Conservation (phyloP, 164 flowering plant species). For the Nymphaea colorata region DNA sequence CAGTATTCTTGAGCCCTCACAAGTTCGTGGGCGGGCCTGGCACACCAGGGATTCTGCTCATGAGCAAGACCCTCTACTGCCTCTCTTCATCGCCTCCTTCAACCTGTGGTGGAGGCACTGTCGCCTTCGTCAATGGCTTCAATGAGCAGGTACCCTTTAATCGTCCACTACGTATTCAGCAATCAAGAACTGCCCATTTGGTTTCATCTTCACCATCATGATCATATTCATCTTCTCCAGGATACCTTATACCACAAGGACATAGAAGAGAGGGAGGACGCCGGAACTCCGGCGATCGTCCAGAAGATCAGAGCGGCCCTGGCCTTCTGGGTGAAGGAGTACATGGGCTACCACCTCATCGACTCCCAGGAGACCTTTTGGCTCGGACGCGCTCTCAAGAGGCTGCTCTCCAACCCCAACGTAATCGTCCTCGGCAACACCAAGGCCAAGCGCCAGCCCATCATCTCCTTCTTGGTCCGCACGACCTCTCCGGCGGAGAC, state of each 20-base stretch:
- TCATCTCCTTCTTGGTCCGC: conserved; percentile 59
- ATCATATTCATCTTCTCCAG: conserved; percentile 16
- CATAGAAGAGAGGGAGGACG: conserved; percentile 76
- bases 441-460: conserved; percentile 36
- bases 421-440: conserved; percentile 54
- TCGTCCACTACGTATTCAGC: not conserved
- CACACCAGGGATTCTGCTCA: conserved; percentile 47
- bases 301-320: conserved; percentile 62
- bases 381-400: conserved; percentile 35
- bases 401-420: conserved; percentile 44
- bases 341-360: conserved; percentile 49
- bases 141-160: conserved; percentile 27
- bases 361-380: conserved; percentile 26
- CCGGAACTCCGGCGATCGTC: conserved; percentile 68
- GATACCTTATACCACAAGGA: conserved; percentile 55
- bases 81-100: conserved; percentile 44
- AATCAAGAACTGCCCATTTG: too few relatives aligned
- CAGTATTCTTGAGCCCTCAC: conserved; percentile 63
- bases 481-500: conserved; percentile 18
- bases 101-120: conserved; percentile 81
- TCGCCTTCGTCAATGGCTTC: conserved; percentile 50
- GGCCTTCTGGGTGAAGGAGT: conserved; percentile 81
- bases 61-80: conserved; percentile 45
- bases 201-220: too few relatives aligned
- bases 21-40: conserved; percentile 87